These are phyloP conservation scores for Datisca glomerata DNA, from an alignment of 306 rosid genomes.

Conservation along the genomic window DNA sequence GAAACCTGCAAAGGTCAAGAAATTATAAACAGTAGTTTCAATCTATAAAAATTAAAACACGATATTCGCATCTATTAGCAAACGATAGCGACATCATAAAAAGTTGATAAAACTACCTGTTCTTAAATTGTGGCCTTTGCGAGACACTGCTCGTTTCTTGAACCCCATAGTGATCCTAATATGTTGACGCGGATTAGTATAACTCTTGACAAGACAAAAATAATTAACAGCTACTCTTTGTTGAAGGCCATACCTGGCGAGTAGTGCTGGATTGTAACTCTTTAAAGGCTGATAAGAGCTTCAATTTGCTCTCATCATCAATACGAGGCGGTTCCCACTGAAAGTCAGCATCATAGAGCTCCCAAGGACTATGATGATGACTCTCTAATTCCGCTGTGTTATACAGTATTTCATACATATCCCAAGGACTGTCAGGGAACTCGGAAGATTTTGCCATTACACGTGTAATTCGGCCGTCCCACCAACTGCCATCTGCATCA, in stretches of 20 bases:
- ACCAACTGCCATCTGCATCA: constrained; percentile 78
- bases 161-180: constrained; percentile 75
- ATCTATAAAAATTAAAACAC: too few species aligned
- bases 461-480: constrained; percentile 68
- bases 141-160: constrained; percentile 52
- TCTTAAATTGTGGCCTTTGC: constrained; percentile 39
- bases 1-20: constrained; percentile 44
- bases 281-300: constrained; percentile 40
- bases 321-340: constrained; percentile 73
- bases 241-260: constrained; percentile 44
- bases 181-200: constrained; percentile 16
- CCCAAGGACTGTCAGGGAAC: constrained; percentile 96
- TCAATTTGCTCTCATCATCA: constrained; percentile 35
- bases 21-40: too few species aligned
- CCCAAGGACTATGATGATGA: constrained; percentile 96
- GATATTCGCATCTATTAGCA: too few species aligned
- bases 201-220: too few species aligned
- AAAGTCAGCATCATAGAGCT: constrained; percentile 65
- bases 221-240: too few species aligned
- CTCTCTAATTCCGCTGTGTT: constrained; percentile 53
- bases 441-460: constrained; percentile 57
- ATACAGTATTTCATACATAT: constrained; percentile 62
- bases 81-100: too few species aligned
- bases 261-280: constrained; percentile 42
- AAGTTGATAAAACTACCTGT: constrained; percentile 46